Evolutionary conservation across 2,329 filamentous ascomycete species (phyloP).

Genomic region (Xylaria sp.): DNA sequence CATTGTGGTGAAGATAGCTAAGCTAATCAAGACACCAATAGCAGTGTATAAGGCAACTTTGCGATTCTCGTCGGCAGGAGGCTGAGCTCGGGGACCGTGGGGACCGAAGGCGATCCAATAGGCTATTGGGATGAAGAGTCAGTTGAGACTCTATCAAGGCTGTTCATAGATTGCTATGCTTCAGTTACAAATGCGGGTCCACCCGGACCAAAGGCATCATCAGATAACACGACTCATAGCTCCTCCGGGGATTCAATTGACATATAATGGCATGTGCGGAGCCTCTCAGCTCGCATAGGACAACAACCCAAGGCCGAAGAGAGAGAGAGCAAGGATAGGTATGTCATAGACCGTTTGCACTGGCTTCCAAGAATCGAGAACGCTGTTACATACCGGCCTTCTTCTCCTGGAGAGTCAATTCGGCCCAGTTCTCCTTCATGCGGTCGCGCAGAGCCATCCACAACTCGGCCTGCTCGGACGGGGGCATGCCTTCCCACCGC

Average conservation of each 20-base stretch:
- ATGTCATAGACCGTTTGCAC: neutral
- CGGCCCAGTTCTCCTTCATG: slow-evolving; percentile 98
- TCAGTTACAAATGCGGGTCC: slow-evolving; percentile 37
- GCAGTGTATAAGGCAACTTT: slow-evolving; percentile 80
- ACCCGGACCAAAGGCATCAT: slow-evolving; percentile 34
- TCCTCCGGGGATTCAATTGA: slow-evolving; percentile 9
- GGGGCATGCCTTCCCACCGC: slow-evolving; percentile 97
- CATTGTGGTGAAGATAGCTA: slow-evolving; percentile 76
- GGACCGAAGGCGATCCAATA: slow-evolving; percentile 99
- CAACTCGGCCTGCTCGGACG: slow-evolving; percentile 98
- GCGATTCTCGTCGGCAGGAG: slow-evolving; percentile 85
- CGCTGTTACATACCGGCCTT: slow-evolving; percentile 84
- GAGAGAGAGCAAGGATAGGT: neutral
- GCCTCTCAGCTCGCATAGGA: neutral
- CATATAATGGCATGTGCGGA: slow-evolving; percentile 8
- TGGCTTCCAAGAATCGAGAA: slow-evolving; percentile 1
- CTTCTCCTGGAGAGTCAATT: slow-evolving; percentile 97
- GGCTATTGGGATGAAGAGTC: slow-evolving; percentile 67
- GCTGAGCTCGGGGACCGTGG: slow-evolving; percentile 87
- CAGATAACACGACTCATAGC: slow-evolving; percentile 16
- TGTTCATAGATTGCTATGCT: slow-evolving; percentile 34
- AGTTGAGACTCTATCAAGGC: slow-evolving; percentile 44
- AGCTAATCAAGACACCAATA: slow-evolving; percentile 72
- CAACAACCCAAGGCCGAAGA: too few species aligned
- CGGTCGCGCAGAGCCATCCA: slow-evolving; percentile 99